Conservation (phyloP, 345 rosid species). For the Citrus sp. region DNA sequence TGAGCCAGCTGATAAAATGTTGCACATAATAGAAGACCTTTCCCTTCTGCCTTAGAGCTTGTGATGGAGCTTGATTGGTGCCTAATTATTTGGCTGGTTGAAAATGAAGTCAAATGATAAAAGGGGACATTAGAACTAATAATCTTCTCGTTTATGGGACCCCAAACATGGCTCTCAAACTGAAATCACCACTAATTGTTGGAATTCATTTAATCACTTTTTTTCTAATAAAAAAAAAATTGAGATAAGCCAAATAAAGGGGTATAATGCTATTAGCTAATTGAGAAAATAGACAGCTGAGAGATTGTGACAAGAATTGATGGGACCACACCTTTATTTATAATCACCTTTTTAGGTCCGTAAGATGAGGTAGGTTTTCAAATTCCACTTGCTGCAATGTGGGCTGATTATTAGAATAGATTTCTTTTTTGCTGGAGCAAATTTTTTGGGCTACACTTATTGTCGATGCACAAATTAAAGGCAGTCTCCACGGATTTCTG, state of each 20-base stretch:
- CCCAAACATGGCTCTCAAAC: conserved; percentile 10
- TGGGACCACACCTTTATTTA: no score
- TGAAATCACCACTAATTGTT: not conserved
- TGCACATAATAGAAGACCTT: not conserved
- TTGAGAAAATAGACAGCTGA: no score
- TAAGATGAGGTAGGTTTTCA: no score
- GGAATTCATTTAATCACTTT: not conserved
- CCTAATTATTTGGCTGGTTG: conserved; percentile 15
- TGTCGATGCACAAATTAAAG: no score
- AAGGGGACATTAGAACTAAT: not conserved
- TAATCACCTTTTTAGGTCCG: no score
- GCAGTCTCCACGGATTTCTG: no score
- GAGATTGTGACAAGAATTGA: no score
- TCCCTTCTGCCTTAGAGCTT: not conserved
- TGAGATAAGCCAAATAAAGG: not conserved
- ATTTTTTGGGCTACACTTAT: no score
- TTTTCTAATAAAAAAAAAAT: not conserved
- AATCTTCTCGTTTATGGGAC: conserved; percentile 13
- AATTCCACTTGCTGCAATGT: no score
- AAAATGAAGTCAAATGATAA: conserved; percentile 4
- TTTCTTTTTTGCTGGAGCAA: no score
- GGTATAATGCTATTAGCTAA: not conserved
- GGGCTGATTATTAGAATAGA: no score
- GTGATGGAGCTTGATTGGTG: conserved; percentile 13
- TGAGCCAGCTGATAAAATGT: not conserved